phyloP scores from a whole-genome alignment of 805 yeast genomes.

The Saturnispora saitoi region DNA sequence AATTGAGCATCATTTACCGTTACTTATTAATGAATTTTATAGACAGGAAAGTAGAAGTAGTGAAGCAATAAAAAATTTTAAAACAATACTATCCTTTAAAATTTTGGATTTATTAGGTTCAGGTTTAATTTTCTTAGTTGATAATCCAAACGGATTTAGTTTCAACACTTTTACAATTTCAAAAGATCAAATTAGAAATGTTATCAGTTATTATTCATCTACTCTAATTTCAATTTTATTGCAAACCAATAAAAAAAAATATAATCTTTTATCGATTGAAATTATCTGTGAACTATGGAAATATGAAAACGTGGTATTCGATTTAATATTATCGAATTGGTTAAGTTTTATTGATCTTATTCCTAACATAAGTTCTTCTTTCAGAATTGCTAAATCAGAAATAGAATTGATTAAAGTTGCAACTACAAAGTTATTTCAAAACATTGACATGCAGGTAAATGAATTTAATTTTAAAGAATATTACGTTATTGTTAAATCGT shows the following conservation, averaged over 20 bases:
- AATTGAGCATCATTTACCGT: not conserved
- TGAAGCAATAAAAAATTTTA: slow-evolving; percentile 1
- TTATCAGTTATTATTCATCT: slow-evolving; percentile 1
- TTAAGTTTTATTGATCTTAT: not conserved
- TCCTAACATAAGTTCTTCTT: not conserved
- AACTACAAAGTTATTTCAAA: not conserved
- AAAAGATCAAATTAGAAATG: not conserved
- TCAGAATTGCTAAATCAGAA: not conserved
- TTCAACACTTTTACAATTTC: not conserved
- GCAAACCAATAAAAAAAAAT: not conserved
- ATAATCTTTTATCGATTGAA: not conserved
- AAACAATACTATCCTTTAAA: slow-evolving; percentile 13
- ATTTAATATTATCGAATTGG: slow-evolving; percentile 5
- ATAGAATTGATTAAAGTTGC: not conserved
- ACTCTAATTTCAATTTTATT: not conserved
- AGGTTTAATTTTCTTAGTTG: slow-evolving; percentile 4
- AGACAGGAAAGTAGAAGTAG: not conserved
- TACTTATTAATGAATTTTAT: not conserved
- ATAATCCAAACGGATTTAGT: slow-evolving; percentile 2
- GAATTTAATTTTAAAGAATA: not conserved
- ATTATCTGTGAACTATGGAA: not conserved
- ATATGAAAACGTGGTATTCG: not conserved
- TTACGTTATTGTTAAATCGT: not conserved
- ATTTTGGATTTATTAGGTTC: slow-evolving; percentile 11
- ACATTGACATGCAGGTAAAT: not conserved